Conservation (phyloP, 495 filamentous ascomycete genomes). For the Echria macrotheca region DNA sequence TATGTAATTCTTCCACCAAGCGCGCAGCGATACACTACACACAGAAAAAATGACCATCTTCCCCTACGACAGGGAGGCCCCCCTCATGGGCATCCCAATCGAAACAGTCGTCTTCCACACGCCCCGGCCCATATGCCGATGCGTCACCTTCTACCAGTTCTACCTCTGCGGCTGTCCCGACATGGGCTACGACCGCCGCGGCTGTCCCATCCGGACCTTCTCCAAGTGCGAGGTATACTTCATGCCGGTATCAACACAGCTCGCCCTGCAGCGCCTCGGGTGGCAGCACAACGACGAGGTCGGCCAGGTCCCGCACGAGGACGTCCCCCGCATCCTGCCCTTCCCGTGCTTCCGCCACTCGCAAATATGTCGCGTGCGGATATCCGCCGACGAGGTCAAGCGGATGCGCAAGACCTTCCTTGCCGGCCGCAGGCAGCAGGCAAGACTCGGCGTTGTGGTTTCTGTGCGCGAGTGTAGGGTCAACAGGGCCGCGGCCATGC, state of each 20-base stretch:
- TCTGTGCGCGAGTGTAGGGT: background rate
- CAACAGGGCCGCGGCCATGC: background rate
- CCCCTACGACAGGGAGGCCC: background rate
- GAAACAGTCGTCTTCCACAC: background rate
- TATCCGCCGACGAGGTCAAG: background rate
- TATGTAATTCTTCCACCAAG: background rate
- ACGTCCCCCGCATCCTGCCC: background rate
- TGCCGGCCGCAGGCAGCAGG: too few relatives aligned
- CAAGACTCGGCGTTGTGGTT: background rate
- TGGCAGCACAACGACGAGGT: background rate
- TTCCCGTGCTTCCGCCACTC: background rate
- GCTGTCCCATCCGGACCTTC: background rate
- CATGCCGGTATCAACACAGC: background rate
- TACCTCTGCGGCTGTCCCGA: slow-evolving; percentile 8
- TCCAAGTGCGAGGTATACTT: background rate
- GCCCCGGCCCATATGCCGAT: background rate
- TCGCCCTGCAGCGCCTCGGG: background rate
- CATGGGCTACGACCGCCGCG: background rate
- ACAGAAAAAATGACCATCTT: background rate
- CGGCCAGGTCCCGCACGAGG: background rate
- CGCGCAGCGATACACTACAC: background rate
- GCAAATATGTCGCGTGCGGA: background rate
- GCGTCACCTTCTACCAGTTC: slow-evolving; percentile 4
- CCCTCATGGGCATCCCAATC: background rate
- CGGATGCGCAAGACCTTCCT: too few relatives aligned